These are phyloP conservation scores for Pochonia chlamydosporia DNA, from an alignment of 2,329 filamentous ascomycete genomes.

Conservation along the genomic window DNA sequence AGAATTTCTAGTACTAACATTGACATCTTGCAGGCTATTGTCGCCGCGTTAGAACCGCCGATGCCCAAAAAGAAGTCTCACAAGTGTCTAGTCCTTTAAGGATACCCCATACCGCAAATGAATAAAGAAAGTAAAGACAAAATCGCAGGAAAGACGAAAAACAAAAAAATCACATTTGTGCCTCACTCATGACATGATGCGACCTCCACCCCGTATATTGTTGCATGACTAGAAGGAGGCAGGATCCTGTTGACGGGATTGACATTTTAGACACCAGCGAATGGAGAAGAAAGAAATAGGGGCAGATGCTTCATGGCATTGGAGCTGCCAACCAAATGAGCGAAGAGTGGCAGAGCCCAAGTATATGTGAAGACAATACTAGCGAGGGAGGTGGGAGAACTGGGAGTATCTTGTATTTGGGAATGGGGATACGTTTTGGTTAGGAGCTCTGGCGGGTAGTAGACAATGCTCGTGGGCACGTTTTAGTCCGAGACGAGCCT, in stretches of 20 bases:
- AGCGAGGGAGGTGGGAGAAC: neutral
- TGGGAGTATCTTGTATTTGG: slow-evolving; percentile 11
- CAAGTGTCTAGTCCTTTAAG: slow-evolving; percentile 65
- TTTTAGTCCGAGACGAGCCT: slow-evolving; percentile 9
- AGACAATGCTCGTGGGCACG: slow-evolving; percentile 16
- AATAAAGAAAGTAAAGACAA: slow-evolving; percentile 6
- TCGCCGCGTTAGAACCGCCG: slow-evolving; percentile 87
- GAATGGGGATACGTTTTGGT: slow-evolving; percentile 18
- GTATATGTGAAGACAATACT: neutral
- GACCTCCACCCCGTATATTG: slow-evolving; percentile 5
- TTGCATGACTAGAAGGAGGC: slow-evolving; percentile 8
- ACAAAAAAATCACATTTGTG: neutral
- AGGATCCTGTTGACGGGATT: slow-evolving; percentile 5
- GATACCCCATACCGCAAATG: neutral
- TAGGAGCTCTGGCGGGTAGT: neutral
- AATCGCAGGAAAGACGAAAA: slow-evolving; percentile 1
- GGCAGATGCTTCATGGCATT: slow-evolving; percentile 1
- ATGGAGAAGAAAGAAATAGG: slow-evolving; percentile 1
- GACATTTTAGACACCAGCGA: slow-evolving; percentile 6
- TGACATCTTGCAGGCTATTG: slow-evolving; percentile 67
- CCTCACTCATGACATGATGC: slow-evolving; percentile 6
- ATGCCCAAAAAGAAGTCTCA: slow-evolving; percentile 70
- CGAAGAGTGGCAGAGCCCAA: neutral
- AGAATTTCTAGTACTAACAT: neutral
- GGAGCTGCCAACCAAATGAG: neutral